Conservation (phyloP, 768 basidiomycete species). For the Inosperma sp. region DNA sequence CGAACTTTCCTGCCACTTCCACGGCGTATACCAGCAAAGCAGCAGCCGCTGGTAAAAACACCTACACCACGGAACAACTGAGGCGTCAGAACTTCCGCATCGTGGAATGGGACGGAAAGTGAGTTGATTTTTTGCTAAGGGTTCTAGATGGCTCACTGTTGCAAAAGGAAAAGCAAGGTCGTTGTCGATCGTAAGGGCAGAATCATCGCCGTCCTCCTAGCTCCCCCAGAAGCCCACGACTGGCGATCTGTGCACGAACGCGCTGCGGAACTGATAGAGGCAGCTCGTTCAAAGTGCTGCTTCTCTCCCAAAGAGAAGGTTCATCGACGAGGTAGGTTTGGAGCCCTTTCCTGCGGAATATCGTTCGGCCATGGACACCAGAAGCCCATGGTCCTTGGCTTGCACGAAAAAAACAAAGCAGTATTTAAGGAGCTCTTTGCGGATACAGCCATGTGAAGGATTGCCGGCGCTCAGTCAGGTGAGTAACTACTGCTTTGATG, state of each 20-base stretch:
- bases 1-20: too few species aligned
- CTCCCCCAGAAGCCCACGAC: neutral
- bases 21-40: too few species aligned
- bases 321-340: neutral
- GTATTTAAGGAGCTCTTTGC: neutral
- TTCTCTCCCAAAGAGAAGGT: neutral
- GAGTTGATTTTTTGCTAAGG: too few species aligned
- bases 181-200: neutral
- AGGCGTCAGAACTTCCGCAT: neutral
- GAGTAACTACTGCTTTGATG: neutral
- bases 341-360: neutral
- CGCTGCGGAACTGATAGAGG: neutral
- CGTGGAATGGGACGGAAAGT: neutral
- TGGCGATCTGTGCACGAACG: neutral
- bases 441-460: neutral
- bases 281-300: neutral
- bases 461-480: neutral
- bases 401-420: neutral
- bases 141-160: neutral
- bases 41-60: too few species aligned
- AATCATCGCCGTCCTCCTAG: neutral
- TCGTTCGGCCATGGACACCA: neutral
- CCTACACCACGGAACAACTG: neutral
- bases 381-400: neutral
- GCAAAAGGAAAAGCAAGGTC: neutral